Evolutionary conservation across 495 filamentous ascomycete genomes (phyloP).

Genomic region (Penicillium manginii): DNA sequence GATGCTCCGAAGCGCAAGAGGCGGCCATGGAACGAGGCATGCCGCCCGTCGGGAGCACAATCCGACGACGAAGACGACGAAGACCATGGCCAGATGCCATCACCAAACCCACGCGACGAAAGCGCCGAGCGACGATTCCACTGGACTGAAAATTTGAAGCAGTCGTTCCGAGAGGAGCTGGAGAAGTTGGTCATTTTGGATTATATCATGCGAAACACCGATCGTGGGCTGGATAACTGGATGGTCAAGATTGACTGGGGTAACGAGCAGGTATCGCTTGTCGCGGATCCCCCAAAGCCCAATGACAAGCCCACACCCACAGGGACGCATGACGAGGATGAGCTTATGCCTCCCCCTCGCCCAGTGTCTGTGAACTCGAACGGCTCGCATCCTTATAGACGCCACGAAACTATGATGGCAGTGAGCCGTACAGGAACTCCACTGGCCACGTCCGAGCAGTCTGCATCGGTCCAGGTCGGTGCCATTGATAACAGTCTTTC

Average conservation of each 20-base stretch:
- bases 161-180: conserved; percentile 90
- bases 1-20: conserved; percentile 72
- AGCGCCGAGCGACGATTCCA: conserved; percentile 62
- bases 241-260: conserved; percentile 96
- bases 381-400: conserved; percentile 68
- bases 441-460: conserved; percentile 45
- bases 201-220: conserved; percentile 99
- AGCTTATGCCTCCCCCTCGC: conserved; percentile 57
- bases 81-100: conserved; percentile 50
- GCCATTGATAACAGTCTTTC: conserved; percentile 98
- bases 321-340: conserved; percentile 46
- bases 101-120: conserved; percentile 50
- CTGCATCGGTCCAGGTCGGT: conserved; percentile 74
- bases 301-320: conserved; percentile 48
- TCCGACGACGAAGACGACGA: conserved; percentile 79
- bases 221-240: conserved; percentile 97
- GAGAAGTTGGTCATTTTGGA: conserved; percentile 98
- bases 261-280: conserved; percentile 78
- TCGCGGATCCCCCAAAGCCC: conserved; percentile 76
- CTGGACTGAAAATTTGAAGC: conserved; percentile 89
- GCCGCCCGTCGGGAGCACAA: conserved; percentile 69
- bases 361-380: conserved; percentile 57
- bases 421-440: conserved; percentile 64
- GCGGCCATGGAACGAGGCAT: conserved; percentile 82
- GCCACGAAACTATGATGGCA: conserved; percentile 84